These are phyloP conservation scores for Vicia sativa DNA, from an alignment of 306 rosid genomes.

Conservation along the genomic window DNA sequence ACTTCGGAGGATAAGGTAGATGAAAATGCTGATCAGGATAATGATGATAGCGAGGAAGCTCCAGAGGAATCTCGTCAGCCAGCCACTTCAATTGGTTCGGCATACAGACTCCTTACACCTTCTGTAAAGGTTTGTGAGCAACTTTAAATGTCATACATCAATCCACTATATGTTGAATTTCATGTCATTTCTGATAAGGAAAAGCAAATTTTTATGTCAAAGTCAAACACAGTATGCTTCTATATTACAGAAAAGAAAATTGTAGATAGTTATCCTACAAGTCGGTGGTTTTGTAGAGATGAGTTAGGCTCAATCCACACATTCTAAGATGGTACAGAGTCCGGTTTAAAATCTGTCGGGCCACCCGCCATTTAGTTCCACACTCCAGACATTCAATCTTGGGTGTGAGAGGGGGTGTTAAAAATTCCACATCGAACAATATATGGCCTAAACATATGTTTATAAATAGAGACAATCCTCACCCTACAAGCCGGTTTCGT, in stretches of 20 bases:
- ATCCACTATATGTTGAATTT: not conserved
- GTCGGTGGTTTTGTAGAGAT: too few species aligned
- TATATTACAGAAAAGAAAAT: not conserved
- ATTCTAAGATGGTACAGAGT: too few species aligned
- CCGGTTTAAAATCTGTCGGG: too few species aligned
- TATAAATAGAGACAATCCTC: too few species aligned
- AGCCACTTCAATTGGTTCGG: constrained; percentile 69
- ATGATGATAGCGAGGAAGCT: constrained; percentile 88
- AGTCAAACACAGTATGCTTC: not conserved
- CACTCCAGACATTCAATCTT: too few species aligned
- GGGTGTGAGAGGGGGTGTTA: too few species aligned
- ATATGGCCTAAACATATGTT: too few species aligned
- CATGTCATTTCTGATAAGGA: constrained; percentile 8
- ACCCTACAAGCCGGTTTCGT: too few species aligned
- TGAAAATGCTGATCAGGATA: constrained; percentile 74
- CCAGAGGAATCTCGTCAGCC: constrained; percentile 71
- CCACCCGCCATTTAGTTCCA: too few species aligned
- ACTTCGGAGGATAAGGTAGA: constrained; percentile 61
- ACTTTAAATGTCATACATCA: constrained; percentile 1
- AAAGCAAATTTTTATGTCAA: not conserved
- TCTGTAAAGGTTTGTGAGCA: constrained; percentile 80
- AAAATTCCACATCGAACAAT: too few species aligned
- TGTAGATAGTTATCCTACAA: too few species aligned
- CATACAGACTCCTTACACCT: constrained; percentile 94
- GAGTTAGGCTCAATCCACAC: too few species aligned